These are phyloP conservation scores for Plasmodium berghei DNA, from an alignment of 169 alveolate genomes.

Conservation along the genomic window DNA sequence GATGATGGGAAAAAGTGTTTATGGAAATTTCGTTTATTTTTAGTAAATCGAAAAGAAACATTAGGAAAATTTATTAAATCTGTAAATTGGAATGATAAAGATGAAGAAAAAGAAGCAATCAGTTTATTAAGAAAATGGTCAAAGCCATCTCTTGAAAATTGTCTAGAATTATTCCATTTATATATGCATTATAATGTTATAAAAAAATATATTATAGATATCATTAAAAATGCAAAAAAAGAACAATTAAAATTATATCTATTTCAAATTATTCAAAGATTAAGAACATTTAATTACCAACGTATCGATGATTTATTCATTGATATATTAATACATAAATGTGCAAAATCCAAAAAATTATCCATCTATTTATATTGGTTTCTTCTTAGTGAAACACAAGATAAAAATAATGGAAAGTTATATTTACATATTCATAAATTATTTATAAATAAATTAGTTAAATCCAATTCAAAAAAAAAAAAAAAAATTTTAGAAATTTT, in stretches of 20 bases:
- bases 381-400: slow-evolving; percentile 64
- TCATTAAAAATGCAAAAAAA: slow-evolving; percentile 39
- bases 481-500: slow-evolving; percentile 28
- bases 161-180: slow-evolving; percentile 79
- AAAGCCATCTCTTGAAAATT: slow-evolving; percentile 58
- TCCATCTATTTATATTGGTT: slow-evolving; percentile 70
- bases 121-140: slow-evolving; percentile 71
- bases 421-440: slow-evolving; percentile 48
- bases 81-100: slow-evolving; percentile 70
- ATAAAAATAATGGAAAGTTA: slow-evolving; percentile 49
- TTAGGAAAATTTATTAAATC: slow-evolving; percentile 77
- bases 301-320: slow-evolving; percentile 40
- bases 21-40: slow-evolving; percentile 75
- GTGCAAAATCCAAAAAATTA: slow-evolving; percentile 38
- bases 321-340: slow-evolving; percentile 50
- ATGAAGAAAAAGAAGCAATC: slow-evolving; percentile 71
- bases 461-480: slow-evolving; percentile 25
- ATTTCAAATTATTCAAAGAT: slow-evolving; percentile 55
- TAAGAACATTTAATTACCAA: slow-evolving; percentile 42
- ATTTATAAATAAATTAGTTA: slow-evolving; percentile 54
- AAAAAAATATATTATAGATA: slow-evolving; percentile 52
- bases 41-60: slow-evolving; percentile 73
- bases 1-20: slow-evolving; percentile 71
- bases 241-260: slow-evolving; percentile 51
- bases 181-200: slow-evolving; percentile 48